phyloP scores from a whole-genome alignment of 2,329 filamentous ascomycete species.

The Pleomassaria siparia region DNA sequence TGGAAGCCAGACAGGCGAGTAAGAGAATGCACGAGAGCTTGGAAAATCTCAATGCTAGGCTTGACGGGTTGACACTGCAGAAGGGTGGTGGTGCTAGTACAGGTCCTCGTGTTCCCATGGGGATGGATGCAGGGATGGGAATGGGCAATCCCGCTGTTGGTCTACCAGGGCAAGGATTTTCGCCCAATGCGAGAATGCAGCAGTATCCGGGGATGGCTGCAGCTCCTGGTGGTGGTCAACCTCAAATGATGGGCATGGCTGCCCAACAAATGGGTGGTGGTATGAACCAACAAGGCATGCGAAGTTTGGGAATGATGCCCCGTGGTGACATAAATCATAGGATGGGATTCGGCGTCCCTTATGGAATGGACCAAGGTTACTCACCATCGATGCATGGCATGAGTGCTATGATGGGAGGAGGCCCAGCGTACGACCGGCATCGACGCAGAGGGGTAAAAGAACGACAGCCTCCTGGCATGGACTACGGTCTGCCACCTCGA shows the following conservation, averaged over 20 bases:
- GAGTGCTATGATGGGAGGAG: neutral
- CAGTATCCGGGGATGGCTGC: neutral
- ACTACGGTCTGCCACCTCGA: neutral
- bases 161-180: neutral
- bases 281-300: neutral
- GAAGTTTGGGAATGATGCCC: neutral
- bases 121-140: neutral
- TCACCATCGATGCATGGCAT: neutral
- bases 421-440: neutral
- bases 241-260: neutral
- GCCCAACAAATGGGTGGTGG: neutral
- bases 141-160: neutral
- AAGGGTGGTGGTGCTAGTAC: neutral
- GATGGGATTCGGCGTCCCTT: neutral
- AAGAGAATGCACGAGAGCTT: neutral
- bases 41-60: neutral
- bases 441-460: neutral
- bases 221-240: neutral
- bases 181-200: no score
- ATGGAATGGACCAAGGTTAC: neutral
- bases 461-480: neutral
- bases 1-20: neutral
- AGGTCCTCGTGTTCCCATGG: neutral
- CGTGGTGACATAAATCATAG: neutral
- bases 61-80: neutral